Percentiles rank a stretch among this genome's conserved stretches.
These are phyloP conservation scores for Colletotrichum eremochloae DNA, from an alignment of 2,329 filamentous ascomycete genomes.

Conservation along the genomic window DNA sequence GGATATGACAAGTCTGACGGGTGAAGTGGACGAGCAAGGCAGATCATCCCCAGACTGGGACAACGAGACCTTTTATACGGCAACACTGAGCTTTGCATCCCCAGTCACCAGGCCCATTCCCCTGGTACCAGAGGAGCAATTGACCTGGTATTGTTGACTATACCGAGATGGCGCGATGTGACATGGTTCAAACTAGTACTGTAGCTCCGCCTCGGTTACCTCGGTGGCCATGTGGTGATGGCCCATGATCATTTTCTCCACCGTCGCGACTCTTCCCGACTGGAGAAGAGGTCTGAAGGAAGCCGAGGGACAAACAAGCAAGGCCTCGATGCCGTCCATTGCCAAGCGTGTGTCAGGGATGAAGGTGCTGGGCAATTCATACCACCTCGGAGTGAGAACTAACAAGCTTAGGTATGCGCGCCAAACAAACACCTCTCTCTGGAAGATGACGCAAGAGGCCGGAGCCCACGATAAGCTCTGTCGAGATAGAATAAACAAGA, in stretches of 20 bases:
- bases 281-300: slow-evolving; percentile 11
- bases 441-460: background rate
- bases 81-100: background rate
- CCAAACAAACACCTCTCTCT: slow-evolving; percentile 27
- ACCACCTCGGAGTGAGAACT: background rate
- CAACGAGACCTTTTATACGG: slow-evolving; percentile 20
- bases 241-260: slow-evolving; percentile 6
- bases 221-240: slow-evolving; percentile 33
- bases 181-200: slow-evolving; percentile 27
- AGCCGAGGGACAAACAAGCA: background rate
- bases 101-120: slow-evolving; percentile 12
- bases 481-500: slow-evolving; percentile 18
- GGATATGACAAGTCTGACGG: slow-evolving; percentile 16
- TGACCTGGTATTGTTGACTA: slow-evolving; percentile 4
- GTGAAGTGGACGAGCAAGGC: background rate
- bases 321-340: background rate
- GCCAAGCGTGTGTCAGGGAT: background rate
- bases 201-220: slow-evolving; percentile 32
- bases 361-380: background rate
- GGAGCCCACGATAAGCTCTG: slow-evolving; percentile 15
- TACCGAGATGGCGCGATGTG: slow-evolving; percentile 21
- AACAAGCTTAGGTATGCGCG: slow-evolving; percentile 18
- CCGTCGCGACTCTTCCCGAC: slow-evolving; percentile 10
- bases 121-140: slow-evolving; percentile 1
- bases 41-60: background rate